These are phyloP conservation scores for Aquilaria sinensis DNA, from an alignment of 345 rosid genomes.

Conservation along the genomic window DNA sequence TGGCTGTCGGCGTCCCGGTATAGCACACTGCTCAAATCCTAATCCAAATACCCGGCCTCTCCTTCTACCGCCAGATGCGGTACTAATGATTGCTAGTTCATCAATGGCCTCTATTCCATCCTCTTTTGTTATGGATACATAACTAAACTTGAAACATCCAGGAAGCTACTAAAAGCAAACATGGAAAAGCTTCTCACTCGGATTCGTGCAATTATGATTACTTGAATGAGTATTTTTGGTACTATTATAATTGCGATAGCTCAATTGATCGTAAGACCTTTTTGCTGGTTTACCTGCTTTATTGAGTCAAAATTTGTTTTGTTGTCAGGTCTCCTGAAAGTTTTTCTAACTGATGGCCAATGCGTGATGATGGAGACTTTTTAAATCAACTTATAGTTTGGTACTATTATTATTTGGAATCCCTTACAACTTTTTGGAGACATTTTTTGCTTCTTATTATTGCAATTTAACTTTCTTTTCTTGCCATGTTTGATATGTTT, in stretches of 20 bases:
- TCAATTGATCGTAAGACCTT: conserved; percentile 14
- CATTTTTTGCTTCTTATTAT: conserved; percentile 15
- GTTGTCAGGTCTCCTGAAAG: conserved; percentile 73
- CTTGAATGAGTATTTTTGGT: conserved; percentile 97
- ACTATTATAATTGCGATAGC: conserved; percentile 31
- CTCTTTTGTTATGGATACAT: conserved; percentile 26
- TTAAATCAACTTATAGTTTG: conserved; percentile 65
- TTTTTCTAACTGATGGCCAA: conserved; percentile 99
- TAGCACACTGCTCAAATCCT: too few relatives aligned
- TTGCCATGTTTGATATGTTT: background rate
- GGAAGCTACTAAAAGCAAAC: conserved; percentile 77
- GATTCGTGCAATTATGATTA: conserved; percentile 98
- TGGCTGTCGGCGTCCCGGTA: too few relatives aligned
- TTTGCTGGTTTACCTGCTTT: conserved; percentile 1
- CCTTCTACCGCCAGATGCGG: too few relatives aligned
- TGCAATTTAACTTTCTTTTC: background rate
- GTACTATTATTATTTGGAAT: conserved; percentile 14
- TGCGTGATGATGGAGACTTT: conserved; percentile 98
- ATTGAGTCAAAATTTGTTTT: conserved; percentile 13
- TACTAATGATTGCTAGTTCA: too few relatives aligned
- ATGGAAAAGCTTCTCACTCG: conserved; percentile 79
- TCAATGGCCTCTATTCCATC: too few relatives aligned
- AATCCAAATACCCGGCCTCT: too few relatives aligned
- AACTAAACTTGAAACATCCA: conserved; percentile 24
- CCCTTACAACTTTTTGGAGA: conserved; percentile 4